Base-by-base conservation (phyloP, 2,329 filamentous ascomycete genomes). In the Aspergillus novoparasiticus region DNA sequence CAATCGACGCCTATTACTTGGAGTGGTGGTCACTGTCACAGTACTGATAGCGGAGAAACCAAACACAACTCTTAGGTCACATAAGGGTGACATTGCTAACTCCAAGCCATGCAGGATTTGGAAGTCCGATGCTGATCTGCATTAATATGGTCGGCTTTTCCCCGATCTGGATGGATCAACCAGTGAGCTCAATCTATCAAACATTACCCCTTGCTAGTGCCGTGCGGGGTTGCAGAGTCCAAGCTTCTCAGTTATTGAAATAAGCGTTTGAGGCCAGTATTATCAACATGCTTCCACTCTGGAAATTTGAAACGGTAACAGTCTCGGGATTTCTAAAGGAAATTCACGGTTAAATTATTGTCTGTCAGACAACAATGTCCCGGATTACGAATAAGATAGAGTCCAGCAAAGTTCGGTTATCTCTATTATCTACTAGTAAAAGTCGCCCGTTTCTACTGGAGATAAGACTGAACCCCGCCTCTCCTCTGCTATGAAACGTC, bases 41-140 rank as follows among this genome's bases (percentile, higher is more conserved):
- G 1, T 41, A n/a, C 19, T 39, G 36, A 39, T 39, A 19, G 39
- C 16, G 39, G 39, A 41, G 16, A 41, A 26, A 48, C n/a, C 21
- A 14, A 48, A 16, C 45, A 46, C 21, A 19, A 48, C 23, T 11
- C 45, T 6, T 11, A 14, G 43, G 45, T 48, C 28, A 26, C 45
- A 48, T 48, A 48, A 48, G 45, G 45, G 45, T 48, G 45, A 48
- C 45, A 48, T 48, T 48, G 45, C 45, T 48, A 48, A 48, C 6
- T 28, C 34, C 23, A 28, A 14, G 45, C 45, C 23, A 26, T 14
- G 45, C 45, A 14, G 45, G 10, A 6, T 12, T 46, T 11, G 43
- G 43, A 46, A 26, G 45, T 26, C 23, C 12, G 14, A 19, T 50
- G 16, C 6, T 30, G 46, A 50, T 50, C 46, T 28, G 23, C 46